Evolutionary conservation across 768 basidiomycete species (phyloP).

Genomic region (Dictyophora rubrovolvata): DNA sequence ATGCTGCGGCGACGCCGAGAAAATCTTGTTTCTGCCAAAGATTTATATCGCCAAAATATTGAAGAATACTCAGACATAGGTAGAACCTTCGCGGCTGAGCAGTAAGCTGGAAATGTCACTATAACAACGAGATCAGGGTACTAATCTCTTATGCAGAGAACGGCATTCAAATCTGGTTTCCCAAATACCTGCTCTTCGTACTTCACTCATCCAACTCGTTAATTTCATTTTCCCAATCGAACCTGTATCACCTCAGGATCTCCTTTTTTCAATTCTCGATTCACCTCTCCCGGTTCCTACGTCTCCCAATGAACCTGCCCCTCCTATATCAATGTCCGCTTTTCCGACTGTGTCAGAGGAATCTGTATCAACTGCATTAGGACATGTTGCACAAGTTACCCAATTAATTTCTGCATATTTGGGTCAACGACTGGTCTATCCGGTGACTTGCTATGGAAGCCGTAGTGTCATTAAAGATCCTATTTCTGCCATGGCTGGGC

Average conservation of each 20-base stretch:
- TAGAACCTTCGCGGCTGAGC: slow-evolving; percentile 13
- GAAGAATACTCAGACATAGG: neutral
- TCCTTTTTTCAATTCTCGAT: slow-evolving; percentile 81
- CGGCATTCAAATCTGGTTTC: slow-evolving; percentile 37
- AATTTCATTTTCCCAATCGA: slow-evolving; percentile 84
- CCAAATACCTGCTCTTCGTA: slow-evolving; percentile 43
- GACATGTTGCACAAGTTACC: slow-evolving; percentile 81
- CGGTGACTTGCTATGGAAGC: slow-evolving; percentile 84
- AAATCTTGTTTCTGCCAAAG: slow-evolving; percentile 33
- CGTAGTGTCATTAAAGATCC: slow-evolving; percentile 85
- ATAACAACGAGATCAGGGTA: slow-evolving; percentile 19
- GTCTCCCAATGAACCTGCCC: slow-evolving; percentile 65
- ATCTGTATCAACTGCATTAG: slow-evolving; percentile 77
- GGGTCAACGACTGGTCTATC: slow-evolving; percentile 71
- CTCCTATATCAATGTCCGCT: slow-evolving; percentile 59
- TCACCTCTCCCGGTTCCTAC: slow-evolving; percentile 88
- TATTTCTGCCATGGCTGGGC: slow-evolving; percentile 92
- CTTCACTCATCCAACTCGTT: slow-evolving; percentile 57
- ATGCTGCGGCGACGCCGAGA: slow-evolving; percentile 37
- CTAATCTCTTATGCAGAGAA: slow-evolving; percentile 27
- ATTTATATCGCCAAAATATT: slow-evolving; percentile 26
- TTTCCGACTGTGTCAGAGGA: slow-evolving; percentile 76
- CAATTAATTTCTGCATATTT: slow-evolving; percentile 74
- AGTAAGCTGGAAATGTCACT: slow-evolving; percentile 16
- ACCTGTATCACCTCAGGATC: slow-evolving; percentile 67